Conservation (phyloP, 768 basidiomycete species). For the Xerocomellus intermedius region DNA sequence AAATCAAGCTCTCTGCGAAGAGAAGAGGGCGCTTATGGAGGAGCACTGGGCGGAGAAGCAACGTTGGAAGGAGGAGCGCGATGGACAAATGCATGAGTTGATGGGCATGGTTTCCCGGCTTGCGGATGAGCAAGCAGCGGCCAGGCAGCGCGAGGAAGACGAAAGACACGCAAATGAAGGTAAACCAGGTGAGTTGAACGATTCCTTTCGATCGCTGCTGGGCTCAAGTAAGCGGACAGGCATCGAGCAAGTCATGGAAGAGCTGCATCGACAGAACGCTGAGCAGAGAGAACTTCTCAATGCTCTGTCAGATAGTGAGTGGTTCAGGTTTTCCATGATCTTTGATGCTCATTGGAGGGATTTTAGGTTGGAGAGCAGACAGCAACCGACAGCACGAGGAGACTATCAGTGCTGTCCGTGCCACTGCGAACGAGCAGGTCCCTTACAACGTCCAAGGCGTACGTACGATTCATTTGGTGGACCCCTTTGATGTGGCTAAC, state of each 20-base stretch:
- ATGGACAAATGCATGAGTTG: conserved; percentile 53
- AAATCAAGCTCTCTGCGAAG: conserved; percentile 55
- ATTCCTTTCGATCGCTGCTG: background rate
- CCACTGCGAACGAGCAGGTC: conserved; percentile 73
- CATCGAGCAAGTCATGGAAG: conserved; percentile 58
- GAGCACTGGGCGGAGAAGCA: conserved; percentile 64
- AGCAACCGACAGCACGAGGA: conserved; percentile 63
- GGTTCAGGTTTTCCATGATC: background rate
- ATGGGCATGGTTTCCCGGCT: conserved; percentile 61
- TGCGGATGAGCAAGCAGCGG: conserved; percentile 52
- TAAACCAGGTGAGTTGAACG: conserved; percentile 51
- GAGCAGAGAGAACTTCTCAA: conserved; percentile 58
- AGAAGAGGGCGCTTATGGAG: conserved; percentile 61
- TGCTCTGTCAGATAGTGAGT: conserved; percentile 55
- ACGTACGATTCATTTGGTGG: conserved; percentile 26
- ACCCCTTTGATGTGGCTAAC: conserved; percentile 7
- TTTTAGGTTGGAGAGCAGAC: conserved; percentile 66
- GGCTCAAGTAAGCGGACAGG: conserved; percentile 36
- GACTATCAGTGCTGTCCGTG: conserved; percentile 62
- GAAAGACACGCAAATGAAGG: conserved; percentile 49
- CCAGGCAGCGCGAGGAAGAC: conserved; percentile 51
- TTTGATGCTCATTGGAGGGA: conserved; percentile 11
- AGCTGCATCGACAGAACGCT: conserved; percentile 55
- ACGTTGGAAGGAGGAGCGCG: conserved; percentile 55
- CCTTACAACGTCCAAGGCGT: conserved; percentile 85